A percentile compares a stretch with the other conserved stretches of the same genome.
Evolutionary conservation across 139 green algal species (phyloP).

Genomic region (Medakamo hakoo): DNA sequence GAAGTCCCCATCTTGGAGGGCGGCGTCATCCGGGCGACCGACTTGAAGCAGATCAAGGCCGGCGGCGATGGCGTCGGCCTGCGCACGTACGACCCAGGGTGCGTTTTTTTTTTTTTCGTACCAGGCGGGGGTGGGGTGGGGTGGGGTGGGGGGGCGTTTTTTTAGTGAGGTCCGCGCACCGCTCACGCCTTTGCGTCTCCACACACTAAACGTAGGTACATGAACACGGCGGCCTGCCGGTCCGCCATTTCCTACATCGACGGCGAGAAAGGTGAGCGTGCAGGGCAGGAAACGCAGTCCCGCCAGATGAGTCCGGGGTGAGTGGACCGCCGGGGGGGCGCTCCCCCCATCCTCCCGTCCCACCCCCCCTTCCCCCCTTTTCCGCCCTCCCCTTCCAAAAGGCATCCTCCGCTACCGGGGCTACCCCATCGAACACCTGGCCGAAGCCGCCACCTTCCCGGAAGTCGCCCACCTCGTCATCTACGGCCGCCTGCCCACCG

Average conservation of each 20-base stretch:
- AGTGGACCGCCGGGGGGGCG: no score
- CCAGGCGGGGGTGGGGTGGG: neutral
- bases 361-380: no score
- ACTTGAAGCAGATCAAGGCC: slow-evolving; percentile 83
- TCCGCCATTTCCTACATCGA: slow-evolving; percentile 92
- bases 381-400: no score
- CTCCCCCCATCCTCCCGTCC: no score
- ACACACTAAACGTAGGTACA: slow-evolving; percentile 48
- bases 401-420: slow-evolving; percentile 89
- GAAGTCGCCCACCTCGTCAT: slow-evolving; percentile 72
- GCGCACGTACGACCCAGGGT: slow-evolving; percentile 71
- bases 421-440: slow-evolving; percentile 92
- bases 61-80: slow-evolving; percentile 73
- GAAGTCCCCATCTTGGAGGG: slow-evolving; percentile 66
- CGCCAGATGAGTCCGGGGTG: no score
- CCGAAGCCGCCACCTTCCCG: slow-evolving; percentile 63
- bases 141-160: neutral
- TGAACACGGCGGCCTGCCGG: slow-evolving; percentile 82
- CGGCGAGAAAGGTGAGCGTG: no score
- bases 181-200: neutral
- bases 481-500: slow-evolving; percentile 68
- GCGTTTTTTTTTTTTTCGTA: neutral
- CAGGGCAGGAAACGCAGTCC: no score
- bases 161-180: neutral
- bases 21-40: slow-evolving; percentile 64